These are phyloP conservation scores for Pseudonitzschia multistriata DNA, from an alignment of 108 stramenopile species.

Conservation along the genomic window DNA sequence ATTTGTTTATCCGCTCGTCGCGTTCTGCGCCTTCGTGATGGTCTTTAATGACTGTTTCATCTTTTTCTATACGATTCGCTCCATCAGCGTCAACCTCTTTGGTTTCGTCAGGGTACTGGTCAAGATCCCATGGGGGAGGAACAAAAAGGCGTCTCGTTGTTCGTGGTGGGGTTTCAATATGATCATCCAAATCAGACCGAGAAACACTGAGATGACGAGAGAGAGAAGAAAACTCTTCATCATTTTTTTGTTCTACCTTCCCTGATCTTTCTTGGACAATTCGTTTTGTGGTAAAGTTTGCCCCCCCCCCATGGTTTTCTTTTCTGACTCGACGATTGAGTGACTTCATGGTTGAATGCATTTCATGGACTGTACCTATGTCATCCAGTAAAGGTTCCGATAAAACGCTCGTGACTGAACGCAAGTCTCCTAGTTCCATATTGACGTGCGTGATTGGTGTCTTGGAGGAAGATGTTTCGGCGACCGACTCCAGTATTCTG, in stretches of 20 bases:
- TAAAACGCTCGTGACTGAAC: conserved; percentile 30
- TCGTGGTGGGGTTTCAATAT: conserved; percentile 6
- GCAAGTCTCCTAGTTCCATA: conserved; percentile 26
- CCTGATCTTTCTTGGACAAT: neutral
- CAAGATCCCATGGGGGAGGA: conserved; percentile 6
- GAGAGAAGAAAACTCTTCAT: neutral
- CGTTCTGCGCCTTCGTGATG: neutral
- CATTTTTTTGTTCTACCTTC: neutral
- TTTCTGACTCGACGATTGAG: neutral
- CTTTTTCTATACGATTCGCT: neutral
- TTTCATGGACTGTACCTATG: neutral
- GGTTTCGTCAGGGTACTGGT: neutral
- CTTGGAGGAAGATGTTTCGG: neutral
- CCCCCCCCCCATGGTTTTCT: neutral
- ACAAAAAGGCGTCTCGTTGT: neutral
- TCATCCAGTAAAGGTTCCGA: conserved; percentile 26
- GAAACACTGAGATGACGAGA: neutral
- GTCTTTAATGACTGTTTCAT: neutral
- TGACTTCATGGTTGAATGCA: neutral
- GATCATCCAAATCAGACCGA: neutral
- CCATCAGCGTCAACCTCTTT: too few relatives aligned
- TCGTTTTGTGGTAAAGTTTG: neutral
- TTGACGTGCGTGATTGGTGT: conserved; percentile 25
- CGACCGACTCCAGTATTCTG: neutral
- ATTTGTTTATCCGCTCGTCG: neutral